phyloP scores from a whole-genome alignment of 331 rosid species.

The Dryas integrifolia region DNA sequence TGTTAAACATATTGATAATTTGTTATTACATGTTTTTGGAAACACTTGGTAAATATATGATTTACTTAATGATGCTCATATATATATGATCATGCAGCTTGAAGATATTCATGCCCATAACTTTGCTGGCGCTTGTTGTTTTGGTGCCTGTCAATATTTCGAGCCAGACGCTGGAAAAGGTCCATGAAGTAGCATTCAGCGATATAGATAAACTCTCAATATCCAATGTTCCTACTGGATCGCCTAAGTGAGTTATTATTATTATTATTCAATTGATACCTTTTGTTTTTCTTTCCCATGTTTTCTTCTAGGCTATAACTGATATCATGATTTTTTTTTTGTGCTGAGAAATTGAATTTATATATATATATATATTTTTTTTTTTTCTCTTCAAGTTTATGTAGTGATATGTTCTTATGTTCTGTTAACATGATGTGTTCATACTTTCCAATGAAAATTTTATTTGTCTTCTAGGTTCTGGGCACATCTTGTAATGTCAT shows the following conservation, averaged over 20 bases:
- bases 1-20: too few relatives aligned
- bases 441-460: conserved; percentile 14
- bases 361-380: neutral
- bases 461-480: conserved; percentile 59
- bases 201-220: conserved; percentile 83
- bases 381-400: neutral
- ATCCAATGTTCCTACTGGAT: conserved; percentile 74
- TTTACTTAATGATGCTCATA: conserved; percentile 5
- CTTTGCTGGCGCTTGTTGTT: conserved; percentile 54
- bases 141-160: conserved; percentile 83
- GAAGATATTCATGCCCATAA: conserved; percentile 67
- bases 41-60: neutral
- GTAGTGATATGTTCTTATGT: too few relatives aligned
- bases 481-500: conserved; percentile 76
- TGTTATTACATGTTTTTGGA: too few relatives aligned
- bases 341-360: neutral
- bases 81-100: conserved; percentile 42
- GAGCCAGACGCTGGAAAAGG: conserved; percentile 46
- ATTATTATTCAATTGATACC: too few relatives aligned
- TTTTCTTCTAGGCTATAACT: neutral
- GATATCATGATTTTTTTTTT: neutral
- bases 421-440: neutral
- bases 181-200: conserved; percentile 51
- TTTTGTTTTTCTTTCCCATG: neutral
- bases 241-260: conserved; percentile 46